These are phyloP conservation scores for Nothophytophthora sp. DNA, from an alignment of 352 stramenopile genomes.

Conservation along the genomic window DNA sequence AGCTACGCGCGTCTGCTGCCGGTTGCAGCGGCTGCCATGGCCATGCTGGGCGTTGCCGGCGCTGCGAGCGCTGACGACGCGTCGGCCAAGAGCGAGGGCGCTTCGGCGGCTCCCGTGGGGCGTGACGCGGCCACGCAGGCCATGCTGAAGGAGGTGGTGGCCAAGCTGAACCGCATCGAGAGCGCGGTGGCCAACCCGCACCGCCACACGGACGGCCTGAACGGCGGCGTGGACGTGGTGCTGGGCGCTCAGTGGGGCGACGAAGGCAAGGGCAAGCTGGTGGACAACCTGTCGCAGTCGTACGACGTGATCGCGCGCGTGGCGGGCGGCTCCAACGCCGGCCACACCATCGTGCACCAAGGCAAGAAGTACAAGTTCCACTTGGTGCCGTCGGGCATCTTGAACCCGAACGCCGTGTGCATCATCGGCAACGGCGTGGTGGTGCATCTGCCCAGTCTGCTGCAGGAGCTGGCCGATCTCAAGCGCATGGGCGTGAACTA, in stretches of 20 bases:
- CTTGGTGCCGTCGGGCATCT: conserved; percentile 97
- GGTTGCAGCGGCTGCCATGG: conserved; percentile 19
- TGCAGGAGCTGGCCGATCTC: conserved; percentile 94
- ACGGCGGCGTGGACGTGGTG: conserved; percentile 91
- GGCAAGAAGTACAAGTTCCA: conserved; percentile 99
- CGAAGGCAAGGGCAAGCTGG: conserved; percentile 99
- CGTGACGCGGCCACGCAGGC: conserved; percentile 55
- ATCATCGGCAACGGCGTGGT: conserved; percentile 99
- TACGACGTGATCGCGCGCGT: conserved; percentile 98
- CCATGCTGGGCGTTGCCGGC: conserved; percentile 32
- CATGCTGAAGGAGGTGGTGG: conserved; percentile 82
- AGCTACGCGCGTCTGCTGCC: conserved; percentile 21
- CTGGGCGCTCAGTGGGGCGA: conserved; percentile 98
- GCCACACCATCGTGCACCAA: conserved; percentile 99
- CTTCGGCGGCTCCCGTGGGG: conserved; percentile 34
- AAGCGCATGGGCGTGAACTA: conserved; percentile 90
- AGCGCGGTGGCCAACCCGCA: conserved; percentile 84
- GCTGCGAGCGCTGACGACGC: conserved; percentile 22
- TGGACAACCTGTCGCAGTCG: conserved; percentile 92
- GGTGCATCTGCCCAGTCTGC: conserved; percentile 96
- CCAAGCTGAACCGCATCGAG: conserved; percentile 89
- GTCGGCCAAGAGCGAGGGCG: conserved; percentile 32
- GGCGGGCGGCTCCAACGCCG: conserved; percentile 97
- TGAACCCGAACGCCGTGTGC: conserved; percentile 95
- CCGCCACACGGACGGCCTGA: conserved; percentile 64